phyloP scores from a whole-genome alignment of 2,329 filamentous ascomycete species.

The Penicillium frequentans region DNA sequence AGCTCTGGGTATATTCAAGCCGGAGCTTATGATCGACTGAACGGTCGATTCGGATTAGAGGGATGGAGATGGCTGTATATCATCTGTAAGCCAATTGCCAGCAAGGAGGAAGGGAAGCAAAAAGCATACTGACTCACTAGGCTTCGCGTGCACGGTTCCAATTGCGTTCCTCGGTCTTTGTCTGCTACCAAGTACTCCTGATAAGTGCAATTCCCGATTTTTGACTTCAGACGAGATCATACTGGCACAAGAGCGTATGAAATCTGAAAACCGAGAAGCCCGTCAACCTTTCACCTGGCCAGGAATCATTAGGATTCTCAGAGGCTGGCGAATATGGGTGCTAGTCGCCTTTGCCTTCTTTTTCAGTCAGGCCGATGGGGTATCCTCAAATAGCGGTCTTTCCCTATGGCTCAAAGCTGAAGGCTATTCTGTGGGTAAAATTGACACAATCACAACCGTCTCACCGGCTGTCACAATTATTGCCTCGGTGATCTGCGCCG shows the following conservation, averaged over 20 bases:
- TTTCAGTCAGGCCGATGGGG: conserved; percentile 24
- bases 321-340: conserved; percentile 18
- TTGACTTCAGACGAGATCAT: conserved; percentile 16
- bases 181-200: conserved; percentile 21
- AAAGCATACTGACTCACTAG: background rate
- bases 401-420: conserved; percentile 22
- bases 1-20: conserved; percentile 25
- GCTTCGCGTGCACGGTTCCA: conserved; percentile 23
- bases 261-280: conserved; percentile 18
- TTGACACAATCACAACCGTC: conserved; percentile 18
- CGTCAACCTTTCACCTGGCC: conserved; percentile 19
- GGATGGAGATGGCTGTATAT: conserved; percentile 23
- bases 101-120: background rate
- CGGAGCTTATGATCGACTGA: conserved; percentile 18
- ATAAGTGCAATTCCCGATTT: conserved; percentile 19
- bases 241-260: conserved; percentile 22
- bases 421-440: conserved; percentile 20
- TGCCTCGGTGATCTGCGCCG: conserved; percentile 16
- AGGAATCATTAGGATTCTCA: conserved; percentile 12
- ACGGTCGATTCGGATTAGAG: conserved; percentile 17
- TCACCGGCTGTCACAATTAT: conserved; percentile 18
- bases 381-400: conserved; percentile 22
- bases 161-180: conserved; percentile 23
- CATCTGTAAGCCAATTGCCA: conserved; percentile 8
- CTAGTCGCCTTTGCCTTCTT: conserved; percentile 21